phyloP scores from a whole-genome alignment of 2,329 filamentous ascomycete species.

The Madurella fahalii region DNA sequence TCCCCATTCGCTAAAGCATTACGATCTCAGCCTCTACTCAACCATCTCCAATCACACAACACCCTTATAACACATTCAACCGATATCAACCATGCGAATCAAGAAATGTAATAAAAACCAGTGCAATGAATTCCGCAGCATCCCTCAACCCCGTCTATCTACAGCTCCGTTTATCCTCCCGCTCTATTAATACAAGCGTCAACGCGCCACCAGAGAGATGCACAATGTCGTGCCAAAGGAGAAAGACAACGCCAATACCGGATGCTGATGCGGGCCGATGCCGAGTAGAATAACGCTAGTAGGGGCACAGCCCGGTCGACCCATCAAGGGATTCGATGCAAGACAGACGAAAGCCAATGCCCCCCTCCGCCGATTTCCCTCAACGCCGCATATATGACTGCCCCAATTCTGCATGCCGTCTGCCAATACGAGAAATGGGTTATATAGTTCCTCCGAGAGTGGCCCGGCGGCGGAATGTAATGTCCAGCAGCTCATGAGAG shows the following conservation, averaged over 20 bases:
- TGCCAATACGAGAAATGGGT: not conserved
- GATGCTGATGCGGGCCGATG: not conserved
- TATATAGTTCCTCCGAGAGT: not conserved
- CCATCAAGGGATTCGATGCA: not conserved
- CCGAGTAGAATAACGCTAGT: not conserved
- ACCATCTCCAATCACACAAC: too few species aligned
- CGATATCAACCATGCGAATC: not conserved
- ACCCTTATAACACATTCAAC: too few species aligned
- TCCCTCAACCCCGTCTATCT: not conserved
- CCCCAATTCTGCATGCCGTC: not conserved
- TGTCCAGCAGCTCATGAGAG: not conserved
- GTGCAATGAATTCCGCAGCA: not conserved
- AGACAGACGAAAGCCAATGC: not conserved
- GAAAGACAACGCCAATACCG: not conserved
- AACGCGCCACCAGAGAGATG: not conserved
- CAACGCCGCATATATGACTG: constrained; percentile 4
- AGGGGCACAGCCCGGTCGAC: not conserved
- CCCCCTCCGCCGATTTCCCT: not conserved
- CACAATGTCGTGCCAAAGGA: not conserved
- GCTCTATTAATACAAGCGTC: not conserved
- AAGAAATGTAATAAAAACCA: not conserved
- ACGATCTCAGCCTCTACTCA: too few species aligned
- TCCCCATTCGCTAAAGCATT: too few species aligned
- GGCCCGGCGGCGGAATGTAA: not conserved
- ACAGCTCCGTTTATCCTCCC: not conserved